Conservation (phyloP, 495 filamentous ascomycete species). For the Hypoxylon perforatum region DNA sequence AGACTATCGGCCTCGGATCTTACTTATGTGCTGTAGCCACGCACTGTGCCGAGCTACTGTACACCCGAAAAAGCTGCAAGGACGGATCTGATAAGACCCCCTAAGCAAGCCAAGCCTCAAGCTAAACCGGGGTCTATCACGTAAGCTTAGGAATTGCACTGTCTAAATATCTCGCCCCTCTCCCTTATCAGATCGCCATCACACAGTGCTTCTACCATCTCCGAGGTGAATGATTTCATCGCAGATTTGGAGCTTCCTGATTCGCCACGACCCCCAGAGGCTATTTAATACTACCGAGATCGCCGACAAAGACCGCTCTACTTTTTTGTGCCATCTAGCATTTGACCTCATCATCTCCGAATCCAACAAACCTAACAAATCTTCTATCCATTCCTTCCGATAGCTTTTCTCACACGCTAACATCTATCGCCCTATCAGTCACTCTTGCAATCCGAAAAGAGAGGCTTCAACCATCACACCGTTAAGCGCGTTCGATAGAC, state of each 20-base stretch:
- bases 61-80: slow-evolving; percentile 3
- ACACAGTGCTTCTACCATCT: slow-evolving; percentile 36
- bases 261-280: slow-evolving; percentile 42
- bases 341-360: slow-evolving; percentile 36
- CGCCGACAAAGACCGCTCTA: slow-evolving; percentile 46
- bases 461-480: not conserved
- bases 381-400: slow-evolving; percentile 3
- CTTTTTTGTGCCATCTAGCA: slow-evolving; percentile 18
- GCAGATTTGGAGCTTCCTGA: slow-evolving; percentile 30
- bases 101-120: too few species aligned
- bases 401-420: not conserved
- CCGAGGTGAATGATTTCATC: slow-evolving; percentile 47
- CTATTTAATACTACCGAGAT: slow-evolving; percentile 47
- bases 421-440: not conserved
- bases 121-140: too few species aligned
- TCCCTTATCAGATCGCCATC: slow-evolving; percentile 8
- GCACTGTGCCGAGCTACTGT: too few species aligned
- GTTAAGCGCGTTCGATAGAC: not conserved
- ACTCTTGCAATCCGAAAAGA: not conserved
- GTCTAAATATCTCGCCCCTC: not conserved
- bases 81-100: slow-evolving; percentile 42
- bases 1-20: slow-evolving; percentile 32
- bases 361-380: slow-evolving; percentile 10
- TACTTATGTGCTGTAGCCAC: not conserved
- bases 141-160: slow-evolving; percentile 7